Conservation (phyloP, 2,329 filamentous ascomycete species). For the Penicillium expansum region DNA sequence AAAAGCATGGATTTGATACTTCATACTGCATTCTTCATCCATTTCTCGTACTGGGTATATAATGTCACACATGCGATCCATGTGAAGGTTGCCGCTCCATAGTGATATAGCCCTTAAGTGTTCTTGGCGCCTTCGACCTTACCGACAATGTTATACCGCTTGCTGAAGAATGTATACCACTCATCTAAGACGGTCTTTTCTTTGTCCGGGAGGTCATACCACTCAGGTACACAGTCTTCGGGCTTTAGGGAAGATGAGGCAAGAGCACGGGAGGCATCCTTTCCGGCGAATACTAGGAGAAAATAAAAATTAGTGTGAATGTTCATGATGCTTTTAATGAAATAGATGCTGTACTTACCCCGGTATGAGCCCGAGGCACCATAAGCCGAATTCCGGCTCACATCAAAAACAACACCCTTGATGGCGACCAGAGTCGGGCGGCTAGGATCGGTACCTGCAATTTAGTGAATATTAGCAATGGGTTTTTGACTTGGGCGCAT, state of each 20-base stretch:
- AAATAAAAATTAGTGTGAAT: background rate
- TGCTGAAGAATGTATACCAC: constrained; percentile 95
- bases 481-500: background rate
- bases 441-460: constrained; percentile 38
- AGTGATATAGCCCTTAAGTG: constrained; percentile 20
- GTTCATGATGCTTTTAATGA: background rate
- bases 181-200: constrained; percentile 82
- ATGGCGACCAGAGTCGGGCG: constrained; percentile 61
- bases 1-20: constrained; percentile 23
- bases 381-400: constrained; percentile 85
- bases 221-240: constrained; percentile 79
- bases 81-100: background rate
- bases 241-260: constrained; percentile 80
- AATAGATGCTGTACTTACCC: constrained; percentile 55
- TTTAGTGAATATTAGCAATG: background rate
- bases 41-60: constrained; percentile 8
- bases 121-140: constrained; percentile 44
- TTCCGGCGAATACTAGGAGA: constrained; percentile 80
- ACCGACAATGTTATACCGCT: constrained; percentile 79
- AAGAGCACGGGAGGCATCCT: constrained; percentile 90
- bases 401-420: constrained; percentile 92
- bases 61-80: constrained; percentile 3
- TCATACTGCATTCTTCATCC: background rate
- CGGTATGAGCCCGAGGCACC: constrained; percentile 78
- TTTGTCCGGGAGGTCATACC: constrained; percentile 78